Percentiles rank a stretch among this genome's conserved stretches.
These are phyloP conservation scores for Carallia pectinifolia DNA, from an alignment of 345 rosid genomes.

Conservation along the genomic window DNA sequence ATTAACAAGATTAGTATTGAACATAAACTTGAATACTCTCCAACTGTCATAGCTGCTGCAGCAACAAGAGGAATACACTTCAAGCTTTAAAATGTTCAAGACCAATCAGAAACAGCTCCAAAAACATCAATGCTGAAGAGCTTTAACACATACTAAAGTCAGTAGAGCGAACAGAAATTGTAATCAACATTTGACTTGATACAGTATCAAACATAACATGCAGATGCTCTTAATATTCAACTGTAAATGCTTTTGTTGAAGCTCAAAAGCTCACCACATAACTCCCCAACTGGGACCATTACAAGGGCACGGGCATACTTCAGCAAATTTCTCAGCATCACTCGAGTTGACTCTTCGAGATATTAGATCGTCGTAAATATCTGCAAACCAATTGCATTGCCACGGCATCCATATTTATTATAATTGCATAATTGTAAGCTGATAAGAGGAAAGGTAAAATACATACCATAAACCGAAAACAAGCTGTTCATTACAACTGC, in stretches of 20 bases:
- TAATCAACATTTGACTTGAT: neutral
- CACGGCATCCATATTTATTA: neutral
- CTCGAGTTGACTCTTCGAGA: conserved; percentile 89
- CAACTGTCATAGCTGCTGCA: too few relatives aligned
- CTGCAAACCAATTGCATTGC: conserved; percentile 29
- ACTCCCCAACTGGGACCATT: conserved; percentile 95
- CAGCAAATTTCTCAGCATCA: conserved; percentile 99
- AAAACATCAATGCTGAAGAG: too few relatives aligned
- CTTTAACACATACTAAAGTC: neutral
- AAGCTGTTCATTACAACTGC: conserved; percentile 98
- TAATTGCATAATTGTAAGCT: neutral
- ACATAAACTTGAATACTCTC: too few relatives aligned
- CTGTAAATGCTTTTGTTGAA: conserved; percentile 3
- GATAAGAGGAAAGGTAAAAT: conserved; percentile 1
- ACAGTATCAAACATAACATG: neutral
- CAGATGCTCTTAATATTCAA: neutral
- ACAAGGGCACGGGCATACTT: conserved; percentile 91
- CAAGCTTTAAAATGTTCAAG: too few relatives aligned
- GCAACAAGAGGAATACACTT: too few relatives aligned
- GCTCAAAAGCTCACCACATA: conserved; percentile 59
- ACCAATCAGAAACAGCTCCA: too few relatives aligned
- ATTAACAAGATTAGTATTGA: too few relatives aligned
- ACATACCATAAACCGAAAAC: conserved; percentile 90
- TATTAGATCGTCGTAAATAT: conserved; percentile 90
- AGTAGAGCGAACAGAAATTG: neutral